Base-by-base conservation (phyloP, 139 green algal genomes). In the Deuterostichococcus epilithicus region DNA sequence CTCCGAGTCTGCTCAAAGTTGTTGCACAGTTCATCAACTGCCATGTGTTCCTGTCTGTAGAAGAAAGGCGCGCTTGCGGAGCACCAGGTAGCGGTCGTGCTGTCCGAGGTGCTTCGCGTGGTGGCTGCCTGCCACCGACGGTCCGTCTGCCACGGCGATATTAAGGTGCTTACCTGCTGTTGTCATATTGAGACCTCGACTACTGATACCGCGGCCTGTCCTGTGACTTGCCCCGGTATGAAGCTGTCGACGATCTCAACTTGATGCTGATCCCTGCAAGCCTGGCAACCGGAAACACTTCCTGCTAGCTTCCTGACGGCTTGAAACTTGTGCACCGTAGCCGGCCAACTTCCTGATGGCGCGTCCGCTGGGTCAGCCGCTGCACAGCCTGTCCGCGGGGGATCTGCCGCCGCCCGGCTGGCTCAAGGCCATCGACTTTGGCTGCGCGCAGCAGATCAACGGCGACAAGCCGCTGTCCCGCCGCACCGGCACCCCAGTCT, bases 381-480 rank as follows among this genome's bases (percentile, higher is more conserved):
- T 38, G 32, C 38, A 65, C 38, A 34, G 22, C 22, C 38, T 58
- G 36, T 8, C 4, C 37, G 22, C 32, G 25, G 35, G 35, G 4
- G n/a, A 26, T 26, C 26, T 38, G 13, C 32, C 75, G n/a, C 30
- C n/a, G 30, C 4, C 63, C 63, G n/a, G 63, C 63, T 69, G 63
- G 63, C 36, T 81, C 30, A 81, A 76, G 52, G 76, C 69, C 45
- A 69, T 76, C 25, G 76, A 81, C 69, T 81, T 81, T 59, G 76
- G 76, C 13, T 72, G 70, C 42, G 44, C 67, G 30, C 66, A 72
- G 63, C 37, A 59, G 45, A 34, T 52, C 32, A 28, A 5, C 3
- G 32, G 68, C 39, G 36, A 35, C 20, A 32, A 73, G 37, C 36
- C 36, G 70, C 70, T 74, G 8, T 35, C 38, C 70, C 39, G 42